Base-by-base conservation (phyloP, 1,284 basidiomycete species). In the Malassezia vespertilionis region DNA sequence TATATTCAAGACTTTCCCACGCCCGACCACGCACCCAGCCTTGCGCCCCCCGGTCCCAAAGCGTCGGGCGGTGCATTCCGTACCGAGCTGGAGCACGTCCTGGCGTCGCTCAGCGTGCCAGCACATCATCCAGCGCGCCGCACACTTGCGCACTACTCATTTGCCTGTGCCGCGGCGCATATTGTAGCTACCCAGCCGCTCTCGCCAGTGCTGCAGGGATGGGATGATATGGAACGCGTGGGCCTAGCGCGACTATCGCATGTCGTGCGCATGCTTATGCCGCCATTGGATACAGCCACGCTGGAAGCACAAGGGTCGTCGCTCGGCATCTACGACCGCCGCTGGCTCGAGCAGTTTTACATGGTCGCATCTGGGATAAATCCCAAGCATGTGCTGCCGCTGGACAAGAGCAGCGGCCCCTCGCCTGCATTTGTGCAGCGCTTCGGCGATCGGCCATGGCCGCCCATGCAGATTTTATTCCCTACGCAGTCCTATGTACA, bases 281-380 rank as follows among this genome's bases (percentile, higher is more conserved):
- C 24, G 5, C 33, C n/a, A 2, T 15, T 20, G 33, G 23, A 14
- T 11, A 14, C 17, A n/a, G 33, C 33, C 27, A 22, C 48, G 18
- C 30, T 62, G 9, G 61, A 65, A 37, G 61, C 62, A 9, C 66
- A 69, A 27, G 65, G 66, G 2, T 65, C 63, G 3, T 61, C 57
- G 10, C 42, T 69, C 30, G 55, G 63, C 1, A 50, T 54, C 17
- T 60, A 65, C 44, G 56, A 62, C 20, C 24, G 46, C 2, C 58
- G 57, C 30, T 69, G 66, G 66, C 41, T 69, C 4, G 60, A 68
- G 39, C 61, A 68, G 21, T 65, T 69, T 32, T 59, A 65, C 43
- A 4, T 63, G 15, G 33, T 67, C 0, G 59, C 63, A 0, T 46
- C 53, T 1, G 65, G 64, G 5, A 31, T 54, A 6, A 33, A 60